Evolutionary conservation across 1,284 basidiomycete genomes (phyloP), one percentile per base, ranked within the genome.

Genomic region (Mrakiaceae sp.): DNA sequence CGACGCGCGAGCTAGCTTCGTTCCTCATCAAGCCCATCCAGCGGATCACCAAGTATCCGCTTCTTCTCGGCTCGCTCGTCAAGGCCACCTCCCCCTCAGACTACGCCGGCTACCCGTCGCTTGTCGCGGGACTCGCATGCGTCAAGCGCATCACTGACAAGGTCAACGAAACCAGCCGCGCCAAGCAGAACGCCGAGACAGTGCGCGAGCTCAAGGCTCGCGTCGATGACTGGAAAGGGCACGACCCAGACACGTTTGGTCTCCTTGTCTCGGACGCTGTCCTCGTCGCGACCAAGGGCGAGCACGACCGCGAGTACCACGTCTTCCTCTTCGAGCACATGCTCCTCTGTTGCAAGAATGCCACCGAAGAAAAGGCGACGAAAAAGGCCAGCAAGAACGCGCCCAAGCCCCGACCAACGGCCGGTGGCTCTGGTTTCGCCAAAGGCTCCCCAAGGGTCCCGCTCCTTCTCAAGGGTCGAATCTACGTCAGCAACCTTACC

Each of bases 271-370:
- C 98, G 39, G 92, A 97, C 73, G 95, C 98, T 74, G 83, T 92
- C 67, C 98, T 98, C 76, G 85, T 87, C 68, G 96, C 98, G 63
- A 93, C 90, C 70, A 99, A 98, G 78, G 90, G 87, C 67, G 93
- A 96, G 68, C 90, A 93, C 70, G 93, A 98, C 74, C 83, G 95
- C 70, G 96, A 98, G 75, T 98, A 98, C 73, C 92, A 96, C 72
- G 94, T 99, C 65, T 99, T 98, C 81, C 81, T 99, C 48, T 99
- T 99, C 70, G 93, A 98, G 78, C 92, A 93, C 79, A 99, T 99
- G 77, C 90, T 99, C 71, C 82, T 98, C 12, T 98, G 96, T 78
- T 98, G 96, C 81, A 98, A 98, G 76, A 96, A 82, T 87, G 47
- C 75, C 46, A 70, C 75, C 56, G 77, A 77, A 69, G 74, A 75